Conservation (phyloP, 31 red algal species). For the Odonthalia washingtoniensis region DNA sequence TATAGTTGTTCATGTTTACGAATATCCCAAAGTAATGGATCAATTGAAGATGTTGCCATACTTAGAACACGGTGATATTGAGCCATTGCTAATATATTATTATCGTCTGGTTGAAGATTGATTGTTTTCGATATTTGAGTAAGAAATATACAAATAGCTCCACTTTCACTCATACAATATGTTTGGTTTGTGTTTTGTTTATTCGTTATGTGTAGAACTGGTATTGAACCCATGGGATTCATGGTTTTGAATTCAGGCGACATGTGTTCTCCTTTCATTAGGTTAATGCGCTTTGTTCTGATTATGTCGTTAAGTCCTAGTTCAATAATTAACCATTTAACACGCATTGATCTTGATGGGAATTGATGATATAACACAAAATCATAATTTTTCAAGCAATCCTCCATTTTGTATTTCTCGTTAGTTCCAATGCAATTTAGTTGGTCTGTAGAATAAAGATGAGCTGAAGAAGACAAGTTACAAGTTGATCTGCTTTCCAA, state of each 20-base stretch:
- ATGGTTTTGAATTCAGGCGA: not conserved
- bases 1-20: constrained; percentile 25
- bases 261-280: constrained; percentile 16
- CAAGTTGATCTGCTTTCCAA: no score
- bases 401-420: no score
- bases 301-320: not conserved
- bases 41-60: constrained; percentile 27
- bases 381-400: constrained; percentile 2
- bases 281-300: not conserved
- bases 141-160: constrained; percentile 36
- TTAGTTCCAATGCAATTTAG: no score
- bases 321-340: constrained; percentile 20
- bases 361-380: constrained; percentile 22
- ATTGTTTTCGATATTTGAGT: not conserved
- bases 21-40: constrained; percentile 31
- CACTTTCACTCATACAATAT: constrained; percentile 17
- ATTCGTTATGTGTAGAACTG: not conserved
- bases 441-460: no score
- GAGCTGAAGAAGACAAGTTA: no score
- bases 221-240: constrained; percentile 33
- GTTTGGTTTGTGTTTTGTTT: not conserved
- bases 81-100: constrained; percentile 17
- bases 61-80: not conserved
- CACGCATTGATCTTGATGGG: constrained; percentile 7
- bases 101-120: not conserved